These are phyloP conservation scores for Neonothopanus nambi DNA, from an alignment of 1,284 basidiomycete species.

Conservation along the genomic window DNA sequence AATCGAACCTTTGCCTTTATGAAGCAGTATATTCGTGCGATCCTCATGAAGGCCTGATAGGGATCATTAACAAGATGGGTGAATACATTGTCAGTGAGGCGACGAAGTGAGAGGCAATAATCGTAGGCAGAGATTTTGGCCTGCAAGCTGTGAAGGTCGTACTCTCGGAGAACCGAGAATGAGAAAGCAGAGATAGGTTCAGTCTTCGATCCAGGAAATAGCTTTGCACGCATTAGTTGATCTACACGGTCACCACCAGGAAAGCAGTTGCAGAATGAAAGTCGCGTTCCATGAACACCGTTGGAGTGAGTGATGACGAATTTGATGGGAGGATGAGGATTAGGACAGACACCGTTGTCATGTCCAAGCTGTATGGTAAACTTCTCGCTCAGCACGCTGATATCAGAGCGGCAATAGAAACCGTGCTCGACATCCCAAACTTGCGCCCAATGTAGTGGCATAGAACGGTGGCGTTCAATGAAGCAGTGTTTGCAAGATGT, in stretches of 20 bases:
- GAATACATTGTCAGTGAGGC: constrained; percentile 10
- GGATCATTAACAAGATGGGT: constrained; percentile 19
- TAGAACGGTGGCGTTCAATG: not conserved
- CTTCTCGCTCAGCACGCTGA: not conserved
- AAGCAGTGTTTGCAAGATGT: constrained; percentile 1
- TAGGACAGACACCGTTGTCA: not conserved
- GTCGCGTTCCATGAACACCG: constrained; percentile 3
- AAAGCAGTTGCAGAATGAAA: constrained; percentile 5
- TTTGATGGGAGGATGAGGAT: not conserved
- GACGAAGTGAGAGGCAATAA: constrained; percentile 1
- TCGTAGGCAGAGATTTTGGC: constrained; percentile 9
- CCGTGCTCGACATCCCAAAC: constrained; percentile 6
- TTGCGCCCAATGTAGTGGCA: constrained; percentile 6
- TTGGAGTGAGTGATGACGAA: constrained; percentile 5
- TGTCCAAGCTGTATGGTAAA: constrained; percentile 2
- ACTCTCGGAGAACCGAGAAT: constrained; percentile 7
- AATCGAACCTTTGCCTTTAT: constrained; percentile 20
- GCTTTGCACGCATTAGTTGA: not conserved
- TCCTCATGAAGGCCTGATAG: constrained; percentile 25
- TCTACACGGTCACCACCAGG: not conserved
- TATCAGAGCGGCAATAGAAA: constrained; percentile 3
- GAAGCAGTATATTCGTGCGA: constrained; percentile 23
- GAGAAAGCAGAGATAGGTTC: constrained; percentile 12
- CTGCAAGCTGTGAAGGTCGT: constrained; percentile 3
- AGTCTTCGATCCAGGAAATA: constrained; percentile 6